These are phyloP conservation scores for Cryptococcus neoformans DNA, from an alignment of 1,284 basidiomycete genomes.

Conservation along the genomic window DNA sequence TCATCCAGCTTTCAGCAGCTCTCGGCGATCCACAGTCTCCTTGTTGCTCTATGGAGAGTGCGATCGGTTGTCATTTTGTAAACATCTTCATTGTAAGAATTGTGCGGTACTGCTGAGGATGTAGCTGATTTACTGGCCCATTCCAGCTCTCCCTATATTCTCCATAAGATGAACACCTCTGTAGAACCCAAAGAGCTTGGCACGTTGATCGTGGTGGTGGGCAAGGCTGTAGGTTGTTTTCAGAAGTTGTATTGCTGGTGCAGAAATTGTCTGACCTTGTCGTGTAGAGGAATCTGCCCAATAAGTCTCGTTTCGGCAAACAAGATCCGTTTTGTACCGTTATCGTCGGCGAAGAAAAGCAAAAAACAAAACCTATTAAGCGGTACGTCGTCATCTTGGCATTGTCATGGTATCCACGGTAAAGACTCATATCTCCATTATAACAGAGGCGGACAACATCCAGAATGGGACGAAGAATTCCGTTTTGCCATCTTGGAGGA, in stretches of 20 bases:
- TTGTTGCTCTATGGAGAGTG: too few species aligned
- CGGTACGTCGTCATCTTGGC: constrained; percentile 40
- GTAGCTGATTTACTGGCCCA: too few species aligned
- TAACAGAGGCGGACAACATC: constrained; percentile 85
- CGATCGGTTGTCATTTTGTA: too few species aligned
- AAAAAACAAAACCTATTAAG: constrained; percentile 84
- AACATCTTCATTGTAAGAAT: too few species aligned
- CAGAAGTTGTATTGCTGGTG: not conserved
- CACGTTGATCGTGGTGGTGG: constrained; percentile 89
- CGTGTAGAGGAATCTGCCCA: constrained; percentile 79
- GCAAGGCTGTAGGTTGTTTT: constrained; percentile 76
- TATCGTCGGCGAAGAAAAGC: constrained; percentile 71
- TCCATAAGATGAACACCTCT: not conserved
- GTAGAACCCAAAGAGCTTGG: constrained; percentile 68
- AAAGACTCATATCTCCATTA: constrained; percentile 3
- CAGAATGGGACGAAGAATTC: constrained; percentile 98
- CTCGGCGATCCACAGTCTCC: too few species aligned
- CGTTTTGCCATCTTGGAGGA: constrained; percentile 89
- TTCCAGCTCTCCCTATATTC: not conserved
- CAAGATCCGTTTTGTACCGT: constrained; percentile 95
- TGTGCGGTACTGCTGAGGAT: too few species aligned
- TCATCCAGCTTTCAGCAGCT: too few species aligned
- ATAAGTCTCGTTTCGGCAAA: constrained; percentile 93
- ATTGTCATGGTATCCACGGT: not conserved
- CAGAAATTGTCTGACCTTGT: not conserved